These are phyloP conservation scores for Plasmodium berghei DNA, from an alignment of 169 alveolate species.

Conservation along the genomic window DNA sequence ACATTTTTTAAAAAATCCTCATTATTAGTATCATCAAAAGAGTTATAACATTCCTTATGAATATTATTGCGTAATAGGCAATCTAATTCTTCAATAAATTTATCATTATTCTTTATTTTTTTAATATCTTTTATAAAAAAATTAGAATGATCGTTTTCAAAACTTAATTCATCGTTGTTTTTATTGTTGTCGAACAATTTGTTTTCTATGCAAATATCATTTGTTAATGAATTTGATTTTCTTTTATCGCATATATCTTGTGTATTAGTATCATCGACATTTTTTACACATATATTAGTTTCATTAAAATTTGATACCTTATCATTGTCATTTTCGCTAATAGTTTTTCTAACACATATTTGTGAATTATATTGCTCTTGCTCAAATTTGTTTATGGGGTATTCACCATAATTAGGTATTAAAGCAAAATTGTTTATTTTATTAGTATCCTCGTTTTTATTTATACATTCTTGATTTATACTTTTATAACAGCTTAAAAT, in stretches of 20 bases:
- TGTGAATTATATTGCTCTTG: no score
- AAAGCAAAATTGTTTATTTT: neutral
- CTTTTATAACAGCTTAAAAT: neutral
- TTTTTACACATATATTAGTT: no score
- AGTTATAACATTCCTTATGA: neutral
- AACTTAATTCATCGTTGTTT: slow-evolving; percentile 8
- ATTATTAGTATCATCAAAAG: slow-evolving; percentile 1
- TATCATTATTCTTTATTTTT: slow-evolving; percentile 25
- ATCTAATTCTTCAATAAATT: slow-evolving; percentile 37
- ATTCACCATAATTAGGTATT: neutral
- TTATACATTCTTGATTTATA: neutral
- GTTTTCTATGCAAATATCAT: neutral
- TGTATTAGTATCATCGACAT: neutral
- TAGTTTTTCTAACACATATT: no score
- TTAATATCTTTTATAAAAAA: slow-evolving; percentile 5
- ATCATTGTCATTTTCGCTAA: no score
- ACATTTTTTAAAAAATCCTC: neutral
- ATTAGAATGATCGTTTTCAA: slow-evolving; percentile 2
- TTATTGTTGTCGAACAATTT: neutral
- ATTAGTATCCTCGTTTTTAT: neutral
- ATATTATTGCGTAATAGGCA: slow-evolving; percentile 11
- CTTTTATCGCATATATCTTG: neutral
- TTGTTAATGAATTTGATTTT: slow-evolving; percentile 1
- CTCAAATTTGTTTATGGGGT: no score
- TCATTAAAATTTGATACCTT: no score